These are phyloP conservation scores for Coemansia furcata DNA, from an alignment of 192 early-diverging fungal genomes.

Conservation along the genomic window DNA sequence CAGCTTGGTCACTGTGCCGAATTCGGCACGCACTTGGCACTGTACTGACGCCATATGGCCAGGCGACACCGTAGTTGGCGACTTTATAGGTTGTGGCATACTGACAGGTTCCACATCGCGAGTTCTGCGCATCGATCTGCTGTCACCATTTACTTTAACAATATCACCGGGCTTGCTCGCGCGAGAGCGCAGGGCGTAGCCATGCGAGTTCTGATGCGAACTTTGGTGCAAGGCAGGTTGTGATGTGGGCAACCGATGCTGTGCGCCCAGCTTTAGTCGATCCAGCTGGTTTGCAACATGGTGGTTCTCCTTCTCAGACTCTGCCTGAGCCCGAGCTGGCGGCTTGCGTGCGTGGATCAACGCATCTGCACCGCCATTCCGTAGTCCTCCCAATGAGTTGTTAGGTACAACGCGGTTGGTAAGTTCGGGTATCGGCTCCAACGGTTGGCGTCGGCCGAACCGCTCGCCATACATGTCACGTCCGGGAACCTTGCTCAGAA, in stretches of 20 bases:
- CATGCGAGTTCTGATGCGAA: constrained; percentile 6
- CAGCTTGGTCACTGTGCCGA: constrained; percentile 39
- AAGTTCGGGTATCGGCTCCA: constrained; percentile 36
- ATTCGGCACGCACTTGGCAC: constrained; percentile 32
- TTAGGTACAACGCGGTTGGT: neutral
- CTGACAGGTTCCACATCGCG: neutral
- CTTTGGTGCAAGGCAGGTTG: neutral
- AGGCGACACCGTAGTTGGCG: neutral
- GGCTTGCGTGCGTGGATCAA: constrained; percentile 1
- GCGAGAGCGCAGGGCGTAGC: constrained; percentile 32
- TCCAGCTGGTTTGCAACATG: constrained; percentile 4
- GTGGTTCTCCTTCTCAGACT: constrained; percentile 34
- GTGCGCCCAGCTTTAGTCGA: constrained; percentile 5
- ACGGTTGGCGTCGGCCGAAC: constrained; percentile 8
- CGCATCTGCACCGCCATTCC: neutral
- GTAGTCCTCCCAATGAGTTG: neutral
- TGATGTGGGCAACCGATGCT: neutral
- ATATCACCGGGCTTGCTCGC: neutral
- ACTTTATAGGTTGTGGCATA: neutral
- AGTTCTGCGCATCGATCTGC: neutral
- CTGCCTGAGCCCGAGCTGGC: neutral
- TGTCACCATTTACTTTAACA: neutral
- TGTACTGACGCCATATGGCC: neutral
- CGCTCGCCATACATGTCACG: neutral
- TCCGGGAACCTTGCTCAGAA: neutral